Base-by-base conservation (phyloP, 495 filamentous ascomycete species). In the Annulohypoxylon bovei region DNA sequence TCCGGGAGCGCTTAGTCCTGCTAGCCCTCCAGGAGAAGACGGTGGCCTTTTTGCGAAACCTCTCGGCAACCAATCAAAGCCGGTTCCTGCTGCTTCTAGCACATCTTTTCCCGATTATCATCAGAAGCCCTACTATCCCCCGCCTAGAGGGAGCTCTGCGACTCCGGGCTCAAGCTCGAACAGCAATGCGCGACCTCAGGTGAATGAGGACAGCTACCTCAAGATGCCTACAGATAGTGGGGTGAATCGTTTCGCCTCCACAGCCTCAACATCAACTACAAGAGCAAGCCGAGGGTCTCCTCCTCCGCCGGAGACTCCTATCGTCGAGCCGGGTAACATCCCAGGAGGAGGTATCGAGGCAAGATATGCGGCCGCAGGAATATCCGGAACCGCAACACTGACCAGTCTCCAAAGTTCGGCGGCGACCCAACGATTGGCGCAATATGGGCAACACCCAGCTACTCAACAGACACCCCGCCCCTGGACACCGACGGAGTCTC, bases 401-500 rank as follows among this genome's bases (percentile, higher is more conserved):
- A 92, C 85, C 57, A 90, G 88, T 65, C 81, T 97, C 35, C 92
- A 95, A 77, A 88, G 90, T n/a, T 87, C 92, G 56, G 94, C 90
- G 70, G 89, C 90, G n/a, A 92, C 93, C 1, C 90, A 92, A 74
- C 84, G 94, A 47, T 75, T 89, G 57, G 87, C 90, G 23, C 92
- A 93, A 57, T 96, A 97, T 81, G 84, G 85, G 25, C 72, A 77
- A 32, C 72, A 71, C 25, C 79, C 80, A 12, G 76, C 74, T 46
- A 75, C 78, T 27, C 84, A 77, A 39, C 84, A 84, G 56, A 83
- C 88, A 8, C 83, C 86, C 39, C 86, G 95, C 56, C 94, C 94
- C 49, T 99, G 95, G 95, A 99, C 96, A 16, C 95, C 95, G 0
- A 98, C 95, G 27, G 95, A 99, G 76, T 85, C 90, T 58, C 94